phyloP scores from a whole-genome alignment of 352 stramenopile genomes.

The Salisapilia sapeloensis region DNA sequence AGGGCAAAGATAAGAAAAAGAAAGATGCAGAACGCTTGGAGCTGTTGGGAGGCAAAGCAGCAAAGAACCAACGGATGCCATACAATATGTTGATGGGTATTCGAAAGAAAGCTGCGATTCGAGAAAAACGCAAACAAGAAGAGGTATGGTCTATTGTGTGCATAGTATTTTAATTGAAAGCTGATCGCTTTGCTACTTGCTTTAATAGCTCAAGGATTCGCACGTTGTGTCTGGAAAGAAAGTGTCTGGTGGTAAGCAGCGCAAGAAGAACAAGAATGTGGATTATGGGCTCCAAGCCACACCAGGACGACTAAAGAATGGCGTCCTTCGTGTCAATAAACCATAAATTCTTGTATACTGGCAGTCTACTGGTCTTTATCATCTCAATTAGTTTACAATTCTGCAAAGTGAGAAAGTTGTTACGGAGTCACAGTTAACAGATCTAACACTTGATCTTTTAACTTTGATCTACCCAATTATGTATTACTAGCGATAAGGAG shows the following conservation, averaged over 20 bases:
- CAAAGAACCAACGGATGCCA: conserved; percentile 34
- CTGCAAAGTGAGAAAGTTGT: too few species aligned
- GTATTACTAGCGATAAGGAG: too few species aligned
- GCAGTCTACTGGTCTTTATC: too few species aligned
- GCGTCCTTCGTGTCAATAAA: conserved; percentile 45
- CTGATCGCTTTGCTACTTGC: conserved; percentile 1
- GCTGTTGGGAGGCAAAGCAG: conserved; percentile 34
- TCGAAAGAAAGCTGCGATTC: conserved; percentile 36
- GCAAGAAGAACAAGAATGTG: conserved; percentile 43
- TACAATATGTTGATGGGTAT: conserved; percentile 63
- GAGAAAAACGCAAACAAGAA: conserved; percentile 34
- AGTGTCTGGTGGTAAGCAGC: conserved; percentile 22
- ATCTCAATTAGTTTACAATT: too few species aligned
- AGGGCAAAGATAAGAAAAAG: conserved; percentile 67
- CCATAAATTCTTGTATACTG: conserved; percentile 8
- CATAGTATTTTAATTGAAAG: not conserved
- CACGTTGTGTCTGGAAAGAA: conserved; percentile 56
- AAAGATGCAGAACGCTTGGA: conserved; percentile 60
- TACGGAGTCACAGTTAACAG: too few species aligned
- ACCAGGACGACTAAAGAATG: conserved; percentile 55
- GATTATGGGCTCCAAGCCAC: conserved; percentile 65
- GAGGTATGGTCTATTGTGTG: conserved; percentile 12
- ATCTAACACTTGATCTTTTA: too few species aligned
- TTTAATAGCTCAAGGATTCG: conserved; percentile 32
- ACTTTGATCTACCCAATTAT: too few species aligned